Conservation (phyloP, 2,329 filamentous ascomycete species). For the Aureobasidium sp. region DNA sequence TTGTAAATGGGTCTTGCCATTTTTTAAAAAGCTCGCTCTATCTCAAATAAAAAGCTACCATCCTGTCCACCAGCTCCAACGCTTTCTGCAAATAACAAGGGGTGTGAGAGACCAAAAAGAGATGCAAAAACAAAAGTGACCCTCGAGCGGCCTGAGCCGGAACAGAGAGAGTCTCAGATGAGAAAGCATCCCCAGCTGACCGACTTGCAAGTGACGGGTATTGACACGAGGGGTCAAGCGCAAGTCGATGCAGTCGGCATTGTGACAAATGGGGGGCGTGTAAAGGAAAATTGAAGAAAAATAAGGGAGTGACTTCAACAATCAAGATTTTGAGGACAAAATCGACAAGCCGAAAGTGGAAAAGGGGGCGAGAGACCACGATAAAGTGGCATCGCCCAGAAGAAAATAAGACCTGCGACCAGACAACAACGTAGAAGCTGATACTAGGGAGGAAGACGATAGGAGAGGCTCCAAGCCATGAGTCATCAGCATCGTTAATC, state of each 20-base stretch:
- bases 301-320: constrained; percentile 5
- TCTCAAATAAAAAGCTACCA: not conserved
- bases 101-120: not conserved
- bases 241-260: not conserved
- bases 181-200: not conserved
- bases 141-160: not conserved
- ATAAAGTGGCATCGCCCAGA: not conserved
- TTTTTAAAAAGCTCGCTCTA: not conserved
- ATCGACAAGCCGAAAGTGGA: not conserved
- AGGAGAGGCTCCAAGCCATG: constrained; percentile 10
- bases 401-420: not conserved
- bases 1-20: not conserved
- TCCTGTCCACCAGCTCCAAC: constrained; percentile 10
- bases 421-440: not conserved
- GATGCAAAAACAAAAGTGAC: not conserved
- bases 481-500: constrained; percentile 14
- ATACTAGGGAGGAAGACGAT: not conserved
- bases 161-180: not conserved
- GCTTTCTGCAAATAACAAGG: constrained; percentile 3
- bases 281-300: not conserved
- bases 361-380: not conserved
- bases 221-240: not conserved
- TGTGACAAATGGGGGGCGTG: not conserved
- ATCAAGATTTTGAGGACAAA: not conserved
- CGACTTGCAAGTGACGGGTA: not conserved